Base-by-base conservation (phyloP, 1,284 basidiomycete species). In the Thecaphora thlaspeos region DNA sequence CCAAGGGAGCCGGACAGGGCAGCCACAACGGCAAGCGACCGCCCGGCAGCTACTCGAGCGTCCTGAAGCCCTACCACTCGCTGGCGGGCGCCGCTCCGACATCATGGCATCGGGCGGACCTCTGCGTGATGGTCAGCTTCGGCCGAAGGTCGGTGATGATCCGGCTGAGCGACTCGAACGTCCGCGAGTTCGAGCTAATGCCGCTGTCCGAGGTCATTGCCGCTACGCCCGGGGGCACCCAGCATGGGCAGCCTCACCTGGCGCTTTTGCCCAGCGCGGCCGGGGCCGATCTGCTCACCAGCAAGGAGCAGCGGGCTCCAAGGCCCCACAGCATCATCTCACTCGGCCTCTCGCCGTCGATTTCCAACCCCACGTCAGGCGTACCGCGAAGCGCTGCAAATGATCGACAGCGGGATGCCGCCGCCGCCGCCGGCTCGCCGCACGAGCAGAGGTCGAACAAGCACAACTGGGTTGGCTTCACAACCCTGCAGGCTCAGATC, bases 51-150 rank as follows among this genome's bases (percentile, higher is more conserved):
- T 49, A 48, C 36, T 43, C 43, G 9, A 51, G 55, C 38, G 30
- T 59, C 2, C 44, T 62, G 3, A 43, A 32, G 11, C 43, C 55
- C 11, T 41, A 57, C 22, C 50, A 52, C 32, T 17, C 44, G 2
- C 23, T 45, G 12, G 51, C 51, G 3, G 28, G n/a, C 18, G 55
- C 55, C 8, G 55, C 45, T 11, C 67, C 67, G 5, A 36, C 57
- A 5, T 57, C 59, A 8, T 69, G 67, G 67, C 54, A 48, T 32
- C 53, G 59, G 18, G 66, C 69, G 17, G 66, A 69, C 24, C 55
- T 71, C 14, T 66, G 56, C 36, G n/a, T 71, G 24, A 32, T 71
- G 22, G 67, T 71, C 23, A 67, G 61, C 46, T 69, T 71, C 30
- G 69, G 69, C 8, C 51, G 63, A 18, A 41, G 61, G 2, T 59